Conservation (phyloP, 768 basidiomycete species). For the Phanerodontia chrysosporium region DNA sequence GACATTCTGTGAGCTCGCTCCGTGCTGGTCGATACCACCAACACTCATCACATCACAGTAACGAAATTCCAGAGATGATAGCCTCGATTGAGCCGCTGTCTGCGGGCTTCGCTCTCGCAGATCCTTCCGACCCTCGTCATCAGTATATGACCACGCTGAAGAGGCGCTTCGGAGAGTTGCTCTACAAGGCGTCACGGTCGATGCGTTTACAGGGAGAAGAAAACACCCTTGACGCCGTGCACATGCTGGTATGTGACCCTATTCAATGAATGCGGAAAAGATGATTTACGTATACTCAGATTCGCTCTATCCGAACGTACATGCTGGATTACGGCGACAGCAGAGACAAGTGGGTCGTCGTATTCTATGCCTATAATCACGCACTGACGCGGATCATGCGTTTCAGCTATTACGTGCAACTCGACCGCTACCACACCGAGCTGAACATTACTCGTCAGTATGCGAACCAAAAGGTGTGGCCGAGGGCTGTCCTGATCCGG, state of each 20-base stretch:
- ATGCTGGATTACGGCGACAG: conserved; percentile 75
- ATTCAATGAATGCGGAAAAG: not conserved
- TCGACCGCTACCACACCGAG: conserved; percentile 55
- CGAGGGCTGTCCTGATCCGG: conserved; percentile 63
- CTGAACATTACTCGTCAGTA: conserved; percentile 64
- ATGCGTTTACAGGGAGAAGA: conserved; percentile 73
- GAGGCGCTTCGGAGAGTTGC: conserved; percentile 59
- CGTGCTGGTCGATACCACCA: not conserved
- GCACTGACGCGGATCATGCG: too few species aligned
- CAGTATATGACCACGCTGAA: conserved; percentile 55
- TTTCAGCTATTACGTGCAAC: conserved; percentile 51
- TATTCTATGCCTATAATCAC: not conserved
- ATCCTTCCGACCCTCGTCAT: conserved; percentile 62
- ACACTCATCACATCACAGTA: conserved; percentile 32
- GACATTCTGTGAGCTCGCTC: conserved; percentile 59
- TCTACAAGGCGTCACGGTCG: conserved; percentile 67
- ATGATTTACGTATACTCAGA: conserved; percentile 29
- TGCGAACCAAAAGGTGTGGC: conserved; percentile 72
- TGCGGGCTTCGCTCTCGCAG: conserved; percentile 64
- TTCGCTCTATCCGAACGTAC: conserved; percentile 65
- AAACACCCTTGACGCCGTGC: conserved; percentile 77
- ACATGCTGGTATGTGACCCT: conserved; percentile 50
- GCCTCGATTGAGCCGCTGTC: conserved; percentile 55
- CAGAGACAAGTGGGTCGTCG: conserved; percentile 39
- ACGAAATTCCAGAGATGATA: conserved; percentile 78